Evolutionary conservation across 78 protist genomes (phyloP).

Genomic region (Dictyostelium capitatum): DNA sequence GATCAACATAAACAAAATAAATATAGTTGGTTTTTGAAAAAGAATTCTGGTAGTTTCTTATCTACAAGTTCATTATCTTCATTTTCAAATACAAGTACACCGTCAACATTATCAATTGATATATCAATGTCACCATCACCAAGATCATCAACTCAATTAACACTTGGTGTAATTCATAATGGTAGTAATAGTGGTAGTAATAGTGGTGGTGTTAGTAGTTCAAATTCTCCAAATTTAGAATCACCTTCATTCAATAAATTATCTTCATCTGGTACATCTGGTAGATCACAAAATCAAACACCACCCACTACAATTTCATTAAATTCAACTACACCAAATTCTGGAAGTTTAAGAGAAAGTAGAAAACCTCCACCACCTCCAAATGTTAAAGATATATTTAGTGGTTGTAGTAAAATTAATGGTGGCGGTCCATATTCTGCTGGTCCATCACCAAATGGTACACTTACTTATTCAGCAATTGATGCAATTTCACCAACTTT

Average conservation of each 20-base stretch:
- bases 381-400: slow-evolving; percentile 24
- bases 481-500: slow-evolving; percentile 17
- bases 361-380: slow-evolving; percentile 55
- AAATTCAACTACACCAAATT: not conserved
- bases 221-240: not conserved
- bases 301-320: not conserved
- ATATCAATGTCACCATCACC: slow-evolving; percentile 16
- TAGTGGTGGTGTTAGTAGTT: not conserved
- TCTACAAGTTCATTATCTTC: not conserved
- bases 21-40: slow-evolving; percentile 61
- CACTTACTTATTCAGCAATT: not conserved
- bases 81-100: not conserved
- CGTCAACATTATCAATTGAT: slow-evolving; percentile 9
- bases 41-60: slow-evolving; percentile 3
- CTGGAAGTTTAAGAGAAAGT: slow-evolving; percentile 19
- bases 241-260: not conserved
- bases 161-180: not conserved
- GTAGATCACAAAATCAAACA: not conserved
- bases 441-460: slow-evolving; percentile 1
- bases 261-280: not conserved
- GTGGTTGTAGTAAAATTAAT: too few species aligned
- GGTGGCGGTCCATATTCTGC: not conserved
- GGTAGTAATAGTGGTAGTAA: not conserved
- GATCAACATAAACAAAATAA: slow-evolving; percentile 12
- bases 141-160: not conserved